Evolutionary conservation across 2,329 filamentous ascomycete genomes (phyloP).

Genomic region (Orbilia javanica): DNA sequence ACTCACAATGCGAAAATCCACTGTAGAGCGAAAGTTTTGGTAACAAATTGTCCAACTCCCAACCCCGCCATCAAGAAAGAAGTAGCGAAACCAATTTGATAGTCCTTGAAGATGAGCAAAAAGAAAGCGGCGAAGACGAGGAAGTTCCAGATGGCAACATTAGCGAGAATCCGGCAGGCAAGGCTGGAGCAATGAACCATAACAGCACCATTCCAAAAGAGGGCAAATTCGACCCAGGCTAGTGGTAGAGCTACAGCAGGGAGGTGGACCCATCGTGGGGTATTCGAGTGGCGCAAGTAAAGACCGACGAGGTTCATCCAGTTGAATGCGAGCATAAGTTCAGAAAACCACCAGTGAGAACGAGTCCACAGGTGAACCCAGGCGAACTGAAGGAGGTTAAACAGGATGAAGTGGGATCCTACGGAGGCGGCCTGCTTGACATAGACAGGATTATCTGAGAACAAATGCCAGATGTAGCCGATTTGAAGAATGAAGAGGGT

Average conservation of each 20-base stretch:
- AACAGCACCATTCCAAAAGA: constrained; percentile 91
- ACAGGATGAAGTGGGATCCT: constrained; percentile 82
- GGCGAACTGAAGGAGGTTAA: constrained; percentile 82
- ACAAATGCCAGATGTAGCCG: constrained; percentile 81
- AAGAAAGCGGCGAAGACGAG: constrained; percentile 82
- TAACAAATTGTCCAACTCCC: constrained; percentile 73
- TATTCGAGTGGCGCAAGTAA: constrained; percentile 82
- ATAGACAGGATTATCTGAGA: constrained; percentile 74
- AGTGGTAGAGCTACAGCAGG: constrained; percentile 81
- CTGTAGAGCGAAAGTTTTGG: constrained; percentile 75
- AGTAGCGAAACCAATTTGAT: constrained; percentile 65
- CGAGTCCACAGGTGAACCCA: constrained; percentile 88
- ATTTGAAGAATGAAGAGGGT: constrained; percentile 80
- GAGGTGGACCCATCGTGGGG: constrained; percentile 80
- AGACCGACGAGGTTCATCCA: constrained; percentile 82
- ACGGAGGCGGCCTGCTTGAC: constrained; percentile 80
- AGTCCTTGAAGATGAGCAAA: constrained; percentile 78
- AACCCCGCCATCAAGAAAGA: constrained; percentile 68
- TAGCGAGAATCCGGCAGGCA: constrained; percentile 82
- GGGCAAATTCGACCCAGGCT: constrained; percentile 85
- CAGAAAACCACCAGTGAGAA: constrained; percentile 79
- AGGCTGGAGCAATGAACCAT: constrained; percentile 78
- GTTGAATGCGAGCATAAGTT: constrained; percentile 82
- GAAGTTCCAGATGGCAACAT: constrained; percentile 88
- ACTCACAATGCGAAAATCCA: constrained; percentile 86